Percentiles rank a stretch among this genome's conserved stretches.
Conservation (phyloP, 164 flowering plant genomes). For the Liquidambar formosana region DNA sequence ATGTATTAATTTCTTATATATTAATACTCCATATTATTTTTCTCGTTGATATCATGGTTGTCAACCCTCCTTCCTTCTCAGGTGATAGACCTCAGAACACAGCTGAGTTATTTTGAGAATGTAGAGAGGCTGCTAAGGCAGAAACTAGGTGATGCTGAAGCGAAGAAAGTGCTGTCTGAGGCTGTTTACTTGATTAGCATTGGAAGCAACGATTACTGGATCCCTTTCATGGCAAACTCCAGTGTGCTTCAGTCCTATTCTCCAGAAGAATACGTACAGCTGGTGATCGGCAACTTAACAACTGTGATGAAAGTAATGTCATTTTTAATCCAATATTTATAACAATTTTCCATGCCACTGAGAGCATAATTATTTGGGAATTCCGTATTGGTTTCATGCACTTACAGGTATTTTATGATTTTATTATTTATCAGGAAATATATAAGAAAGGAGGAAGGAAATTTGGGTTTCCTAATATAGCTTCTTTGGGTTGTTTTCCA, state of each 20-base stretch:
- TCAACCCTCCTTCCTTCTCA: too few species aligned
- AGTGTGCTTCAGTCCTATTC: slow-evolving; percentile 3
- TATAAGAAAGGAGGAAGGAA: too few species aligned
- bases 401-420: too few species aligned
- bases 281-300: slow-evolving; percentile 29
- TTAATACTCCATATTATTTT: too few species aligned
- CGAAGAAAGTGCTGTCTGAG: slow-evolving; percentile 9
- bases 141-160: slow-evolving; percentile 21
- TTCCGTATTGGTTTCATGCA: too few species aligned
- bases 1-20: too few species aligned
- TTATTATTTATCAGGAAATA: neutral
- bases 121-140: slow-evolving; percentile 16
- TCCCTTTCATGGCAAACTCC: neutral
- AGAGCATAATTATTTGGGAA: too few species aligned
- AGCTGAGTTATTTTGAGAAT: slow-evolving; percentile 21
- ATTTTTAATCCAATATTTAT: too few species aligned
- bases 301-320: slow-evolving; percentile 4
- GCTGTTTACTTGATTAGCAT: slow-evolving; percentile 31
- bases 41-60: too few species aligned
- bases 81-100: slow-evolving; percentile 23
- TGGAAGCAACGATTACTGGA: slow-evolving; percentile 30
- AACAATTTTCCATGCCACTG: too few species aligned
- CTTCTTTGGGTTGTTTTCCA: too few species aligned
- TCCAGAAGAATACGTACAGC: neutral
- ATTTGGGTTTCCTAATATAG: too few species aligned